A percentile compares a stretch with the other conserved stretches of the same genome.
These are phyloP conservation scores for Podila horticola DNA, from an alignment of 192 early-diverging fungal genomes.

Conservation along the genomic window DNA sequence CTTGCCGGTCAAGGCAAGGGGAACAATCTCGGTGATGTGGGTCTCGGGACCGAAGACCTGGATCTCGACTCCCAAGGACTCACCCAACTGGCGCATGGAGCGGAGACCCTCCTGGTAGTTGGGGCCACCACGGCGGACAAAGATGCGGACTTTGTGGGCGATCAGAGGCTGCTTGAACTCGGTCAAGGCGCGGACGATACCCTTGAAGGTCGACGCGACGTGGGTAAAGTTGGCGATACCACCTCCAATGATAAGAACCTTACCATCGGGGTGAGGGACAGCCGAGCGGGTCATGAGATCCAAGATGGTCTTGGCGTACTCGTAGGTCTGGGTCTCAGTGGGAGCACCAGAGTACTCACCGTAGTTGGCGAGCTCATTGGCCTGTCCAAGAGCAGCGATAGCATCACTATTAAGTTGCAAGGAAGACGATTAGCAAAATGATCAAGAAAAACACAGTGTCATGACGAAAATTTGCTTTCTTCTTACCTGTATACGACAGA, in stretches of 20 bases:
- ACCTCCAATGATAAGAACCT: slow-evolving; percentile 96
- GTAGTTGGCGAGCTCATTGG: slow-evolving; percentile 96
- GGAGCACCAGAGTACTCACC: slow-evolving; percentile 99
- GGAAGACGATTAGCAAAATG: not conserved
- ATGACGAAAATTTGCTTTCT: not conserved
- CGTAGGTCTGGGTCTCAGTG: slow-evolving; percentile 98
- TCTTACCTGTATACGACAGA: slow-evolving; percentile 85
- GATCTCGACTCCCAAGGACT: slow-evolving; percentile 91
- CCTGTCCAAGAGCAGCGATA: slow-evolving; percentile 92
- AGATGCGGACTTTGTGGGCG: slow-evolving; percentile 89
- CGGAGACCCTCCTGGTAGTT: slow-evolving; percentile 99
- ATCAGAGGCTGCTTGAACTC: slow-evolving; percentile 91
- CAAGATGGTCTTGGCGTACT: slow-evolving; percentile 97
- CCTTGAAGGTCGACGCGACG: slow-evolving; percentile 98
- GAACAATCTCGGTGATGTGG: slow-evolving; percentile 97
- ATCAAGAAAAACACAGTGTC: not conserved
- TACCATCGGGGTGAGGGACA: slow-evolving; percentile 84
- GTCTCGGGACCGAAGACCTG: slow-evolving; percentile 96
- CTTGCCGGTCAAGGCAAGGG: slow-evolving; percentile 82
- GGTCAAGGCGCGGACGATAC: slow-evolving; percentile 91
- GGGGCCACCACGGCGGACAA: slow-evolving; percentile 95
- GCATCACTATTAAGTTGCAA: slow-evolving; percentile 73
- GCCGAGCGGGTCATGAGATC: slow-evolving; percentile 95
- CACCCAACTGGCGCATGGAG: slow-evolving; percentile 90
- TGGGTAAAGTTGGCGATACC: slow-evolving; percentile 99